A percentile compares a stretch with the other conserved stretches of the same genome.
Evolutionary conservation across 768 basidiomycete genomes (phyloP).

Genomic region (Russula olivacea): DNA sequence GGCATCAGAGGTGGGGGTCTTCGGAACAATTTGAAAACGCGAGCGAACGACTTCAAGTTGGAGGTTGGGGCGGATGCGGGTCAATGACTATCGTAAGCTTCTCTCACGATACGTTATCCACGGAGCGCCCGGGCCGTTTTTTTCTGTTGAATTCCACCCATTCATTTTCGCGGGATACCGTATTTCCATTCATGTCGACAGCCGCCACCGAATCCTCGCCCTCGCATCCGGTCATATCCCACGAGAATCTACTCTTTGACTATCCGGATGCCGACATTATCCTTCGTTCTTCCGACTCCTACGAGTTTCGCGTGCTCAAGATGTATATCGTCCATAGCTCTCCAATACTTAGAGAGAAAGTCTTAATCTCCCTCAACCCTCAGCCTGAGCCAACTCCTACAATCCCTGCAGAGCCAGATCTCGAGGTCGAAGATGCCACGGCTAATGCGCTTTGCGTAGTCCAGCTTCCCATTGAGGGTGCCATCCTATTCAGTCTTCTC

Average conservation of each 20-base stretch:
- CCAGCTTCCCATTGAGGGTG: background rate
- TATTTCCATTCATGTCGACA: background rate
- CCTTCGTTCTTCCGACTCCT: background rate
- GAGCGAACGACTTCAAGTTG: too few species aligned
- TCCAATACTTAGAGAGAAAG: background rate
- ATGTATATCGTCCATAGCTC: background rate
- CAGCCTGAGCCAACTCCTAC: background rate
- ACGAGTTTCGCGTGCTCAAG: background rate
- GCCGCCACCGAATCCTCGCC: background rate
- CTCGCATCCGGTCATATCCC: background rate
- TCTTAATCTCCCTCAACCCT: background rate
- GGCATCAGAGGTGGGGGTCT: too few species aligned
- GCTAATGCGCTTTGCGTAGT: background rate
- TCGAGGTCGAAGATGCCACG: background rate
- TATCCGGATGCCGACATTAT: background rate
- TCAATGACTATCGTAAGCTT: too few species aligned
- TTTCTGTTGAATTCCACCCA: too few species aligned
- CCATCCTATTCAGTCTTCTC: background rate
- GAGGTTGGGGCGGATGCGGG: too few species aligned
- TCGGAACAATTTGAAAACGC: too few species aligned
- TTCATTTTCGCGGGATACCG: background rate
- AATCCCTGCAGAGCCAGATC: background rate
- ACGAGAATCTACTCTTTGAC: background rate
- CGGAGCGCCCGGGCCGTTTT: too few species aligned
- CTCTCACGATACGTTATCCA: too few species aligned